Percentiles rank a stretch among this genome's conserved stretches.
These are phyloP conservation scores for Aureobasidium sp. DNA, from an alignment of 2,329 filamentous ascomycete species.

Conservation along the genomic window DNA sequence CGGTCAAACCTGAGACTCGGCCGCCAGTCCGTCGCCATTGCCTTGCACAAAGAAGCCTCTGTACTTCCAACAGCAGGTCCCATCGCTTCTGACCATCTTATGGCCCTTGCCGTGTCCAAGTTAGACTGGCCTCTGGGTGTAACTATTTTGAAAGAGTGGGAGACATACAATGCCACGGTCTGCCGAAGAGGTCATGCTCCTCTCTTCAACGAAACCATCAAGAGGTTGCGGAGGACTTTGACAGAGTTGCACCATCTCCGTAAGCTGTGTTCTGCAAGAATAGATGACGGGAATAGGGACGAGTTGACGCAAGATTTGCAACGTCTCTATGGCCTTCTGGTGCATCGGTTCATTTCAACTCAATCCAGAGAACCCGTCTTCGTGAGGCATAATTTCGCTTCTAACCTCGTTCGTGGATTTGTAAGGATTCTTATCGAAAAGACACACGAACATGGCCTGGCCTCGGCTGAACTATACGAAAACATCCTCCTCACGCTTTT, in stretches of 20 bases:
- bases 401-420: not conserved
- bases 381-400: not conserved
- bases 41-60: slow-evolving; percentile 34
- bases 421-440: not conserved
- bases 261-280: not conserved
- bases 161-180: not conserved
- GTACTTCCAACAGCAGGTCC: slow-evolving; percentile 3
- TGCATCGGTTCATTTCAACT: not conserved
- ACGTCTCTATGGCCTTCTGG: not conserved
- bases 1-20: slow-evolving; percentile 36
- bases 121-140: slow-evolving; percentile 29
- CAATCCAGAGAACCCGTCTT: not conserved
- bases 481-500: not conserved
- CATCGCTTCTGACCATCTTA: slow-evolving; percentile 9
- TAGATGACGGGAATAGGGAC: not conserved
- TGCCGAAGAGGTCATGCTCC: no score
- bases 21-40: slow-evolving; percentile 29
- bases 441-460: not conserved
- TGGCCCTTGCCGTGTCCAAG: not conserved
- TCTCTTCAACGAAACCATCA: not conserved
- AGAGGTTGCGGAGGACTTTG: not conserved
- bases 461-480: not conserved
- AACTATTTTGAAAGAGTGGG: slow-evolving; percentile 18
- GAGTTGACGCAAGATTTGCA: not conserved
- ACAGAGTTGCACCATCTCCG: not conserved